These are phyloP conservation scores for Aspergillus sp. DNA, from an alignment of 2,329 filamentous ascomycete species.

Conservation along the genomic window DNA sequence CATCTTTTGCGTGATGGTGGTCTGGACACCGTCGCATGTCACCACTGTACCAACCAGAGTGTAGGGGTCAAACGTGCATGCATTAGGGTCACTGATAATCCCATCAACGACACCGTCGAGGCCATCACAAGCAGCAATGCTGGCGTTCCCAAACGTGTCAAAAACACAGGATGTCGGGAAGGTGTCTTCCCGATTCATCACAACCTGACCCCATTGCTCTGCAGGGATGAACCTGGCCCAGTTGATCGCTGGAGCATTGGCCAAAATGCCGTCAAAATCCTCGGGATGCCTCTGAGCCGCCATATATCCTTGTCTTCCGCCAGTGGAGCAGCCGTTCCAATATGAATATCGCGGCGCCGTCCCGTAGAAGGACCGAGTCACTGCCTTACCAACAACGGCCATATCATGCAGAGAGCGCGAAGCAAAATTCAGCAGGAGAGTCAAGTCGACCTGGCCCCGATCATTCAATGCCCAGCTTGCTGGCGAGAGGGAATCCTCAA, in stretches of 20 bases:
- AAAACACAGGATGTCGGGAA: conserved; percentile 9
- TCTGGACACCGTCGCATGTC: neutral
- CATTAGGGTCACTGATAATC: conserved; percentile 3
- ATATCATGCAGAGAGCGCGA: conserved; percentile 31
- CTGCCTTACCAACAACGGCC: conserved; percentile 27
- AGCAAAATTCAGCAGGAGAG: conserved; percentile 32
- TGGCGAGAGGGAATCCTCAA: too few relatives aligned
- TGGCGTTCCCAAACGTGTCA: conserved; percentile 3
- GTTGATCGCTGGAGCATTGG: conserved; percentile 47
- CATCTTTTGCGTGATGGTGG: neutral
- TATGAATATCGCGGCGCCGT: conserved; percentile 14
- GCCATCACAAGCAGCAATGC: conserved; percentile 6
- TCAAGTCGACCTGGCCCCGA: conserved; percentile 18
- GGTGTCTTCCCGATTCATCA: conserved; percentile 3
- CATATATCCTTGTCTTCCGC: conserved; percentile 21
- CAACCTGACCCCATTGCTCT: conserved; percentile 6
- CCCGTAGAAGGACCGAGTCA: conserved; percentile 31
- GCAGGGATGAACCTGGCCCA: conserved; percentile 26
- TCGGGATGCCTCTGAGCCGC: conserved; percentile 52
- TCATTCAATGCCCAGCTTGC: neutral
- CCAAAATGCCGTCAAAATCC: conserved; percentile 57
- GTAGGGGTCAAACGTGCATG: conserved; percentile 7
- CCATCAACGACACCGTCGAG: conserved; percentile 11
- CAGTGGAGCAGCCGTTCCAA: conserved; percentile 20
- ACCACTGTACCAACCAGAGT: conserved; percentile 1